phyloP scores from a whole-genome alignment of 2,329 filamentous ascomycete species.

The Botrytis pseudocinerea region DNA sequence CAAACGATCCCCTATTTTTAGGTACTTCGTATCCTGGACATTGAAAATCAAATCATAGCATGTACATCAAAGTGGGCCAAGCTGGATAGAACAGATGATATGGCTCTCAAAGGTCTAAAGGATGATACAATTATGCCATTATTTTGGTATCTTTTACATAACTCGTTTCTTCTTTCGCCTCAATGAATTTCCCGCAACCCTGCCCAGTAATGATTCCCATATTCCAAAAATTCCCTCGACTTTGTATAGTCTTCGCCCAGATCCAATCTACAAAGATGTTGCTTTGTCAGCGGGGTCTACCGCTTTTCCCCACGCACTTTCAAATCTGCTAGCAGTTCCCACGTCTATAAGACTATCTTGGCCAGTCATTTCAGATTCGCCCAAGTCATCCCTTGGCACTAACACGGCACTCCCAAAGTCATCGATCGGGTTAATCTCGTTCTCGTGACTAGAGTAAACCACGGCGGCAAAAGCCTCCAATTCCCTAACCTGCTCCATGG shows the following conservation, averaged over 20 bases:
- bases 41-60: background rate
- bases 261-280: conserved; percentile 25
- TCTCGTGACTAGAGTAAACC: conserved; percentile 84
- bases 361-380: conserved; percentile 29
- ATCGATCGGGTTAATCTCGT: conserved; percentile 52
- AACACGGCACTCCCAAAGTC: conserved; percentile 30
- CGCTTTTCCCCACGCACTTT: conserved; percentile 71
- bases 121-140: conserved; percentile 22
- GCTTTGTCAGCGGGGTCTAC: conserved; percentile 43
- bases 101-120: background rate
- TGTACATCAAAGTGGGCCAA: background rate
- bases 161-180: conserved; percentile 15
- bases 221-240: conserved; percentile 9
- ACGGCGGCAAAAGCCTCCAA: conserved; percentile 83
- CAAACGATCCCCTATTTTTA: background rate
- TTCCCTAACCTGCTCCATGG: conserved; percentile 74
- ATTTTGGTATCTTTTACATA: conserved; percentile 25
- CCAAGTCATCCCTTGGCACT: conserved; percentile 27
- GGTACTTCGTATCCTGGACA: background rate
- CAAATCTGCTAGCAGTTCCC: conserved; percentile 55
- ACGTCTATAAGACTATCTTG: conserved; percentile 57
- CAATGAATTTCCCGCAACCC: conserved; percentile 1
- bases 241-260: conserved; percentile 8
- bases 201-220: conserved; percentile 12
- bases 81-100: background rate